Conservation (phyloP, 495 filamentous ascomycete genomes). For the Echria macrotheca region DNA sequence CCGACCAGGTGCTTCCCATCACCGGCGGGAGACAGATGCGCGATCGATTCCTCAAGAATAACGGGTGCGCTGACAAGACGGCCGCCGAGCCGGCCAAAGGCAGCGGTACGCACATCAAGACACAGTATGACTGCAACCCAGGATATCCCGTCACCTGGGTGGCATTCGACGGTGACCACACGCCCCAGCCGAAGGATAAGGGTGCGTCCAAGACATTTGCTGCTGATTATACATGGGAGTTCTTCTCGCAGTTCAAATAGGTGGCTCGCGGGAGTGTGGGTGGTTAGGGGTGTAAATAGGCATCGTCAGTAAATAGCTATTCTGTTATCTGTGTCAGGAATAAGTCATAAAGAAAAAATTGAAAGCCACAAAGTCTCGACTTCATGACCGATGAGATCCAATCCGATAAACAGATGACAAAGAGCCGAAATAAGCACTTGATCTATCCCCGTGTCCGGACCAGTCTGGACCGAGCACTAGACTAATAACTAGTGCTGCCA, state of each 20-base stretch:
- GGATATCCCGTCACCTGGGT: constrained; percentile 24
- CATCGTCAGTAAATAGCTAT: too few relatives aligned
- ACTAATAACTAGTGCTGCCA: too few relatives aligned
- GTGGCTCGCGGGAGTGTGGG: too few relatives aligned
- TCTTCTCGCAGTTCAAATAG: constrained; percentile 11
- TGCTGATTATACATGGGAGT: constrained; percentile 25
- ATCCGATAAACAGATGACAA: too few relatives aligned
- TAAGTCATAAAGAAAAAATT: too few relatives aligned
- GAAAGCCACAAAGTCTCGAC: too few relatives aligned
- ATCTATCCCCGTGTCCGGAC: too few relatives aligned
- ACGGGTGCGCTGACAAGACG: constrained; percentile 20
- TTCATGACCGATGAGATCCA: too few relatives aligned
- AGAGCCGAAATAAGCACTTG: too few relatives aligned
- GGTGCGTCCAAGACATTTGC: constrained; percentile 19
- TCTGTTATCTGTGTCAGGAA: too few relatives aligned
- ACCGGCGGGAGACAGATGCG: constrained; percentile 24
- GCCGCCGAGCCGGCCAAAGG: constrained; percentile 8
- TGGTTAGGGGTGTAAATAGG: too few relatives aligned
- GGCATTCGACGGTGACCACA: constrained; percentile 15
- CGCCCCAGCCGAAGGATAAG: constrained; percentile 11
- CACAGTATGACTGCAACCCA: constrained; percentile 20
- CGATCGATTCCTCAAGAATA: constrained; percentile 35
- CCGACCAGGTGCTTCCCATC: constrained; percentile 33
- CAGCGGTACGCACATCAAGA: constrained; percentile 12
- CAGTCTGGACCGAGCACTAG: too few relatives aligned